These are phyloP conservation scores for Mariannaea elegans DNA, from an alignment of 2,329 filamentous ascomycete species.

Conservation along the genomic window DNA sequence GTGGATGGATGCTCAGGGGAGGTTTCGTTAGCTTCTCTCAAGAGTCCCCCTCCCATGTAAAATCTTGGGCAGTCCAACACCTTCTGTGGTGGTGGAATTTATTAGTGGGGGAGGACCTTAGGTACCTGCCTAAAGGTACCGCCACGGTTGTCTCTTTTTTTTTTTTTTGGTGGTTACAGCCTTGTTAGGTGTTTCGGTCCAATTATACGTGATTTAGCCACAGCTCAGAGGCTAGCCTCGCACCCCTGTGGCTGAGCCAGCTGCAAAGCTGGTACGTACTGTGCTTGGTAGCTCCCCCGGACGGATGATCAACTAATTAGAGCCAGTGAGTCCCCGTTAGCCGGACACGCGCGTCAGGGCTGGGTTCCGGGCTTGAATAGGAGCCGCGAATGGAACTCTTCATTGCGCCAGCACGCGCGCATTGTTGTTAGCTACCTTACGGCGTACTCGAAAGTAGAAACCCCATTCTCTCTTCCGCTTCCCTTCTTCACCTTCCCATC, in stretches of 20 bases:
- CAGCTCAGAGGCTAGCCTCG: neutral
- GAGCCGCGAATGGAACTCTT: conserved; percentile 13
- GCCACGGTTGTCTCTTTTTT: neutral
- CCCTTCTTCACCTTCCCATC: neutral
- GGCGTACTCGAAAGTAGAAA: no score
- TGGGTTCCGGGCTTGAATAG: no score
- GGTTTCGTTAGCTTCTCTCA: conserved; percentile 32
- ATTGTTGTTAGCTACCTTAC: conserved; percentile 4
- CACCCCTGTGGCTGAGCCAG: neutral
- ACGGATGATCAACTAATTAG: neutral
- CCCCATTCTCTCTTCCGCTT: no score
- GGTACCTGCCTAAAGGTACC: neutral
- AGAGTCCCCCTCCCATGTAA: conserved; percentile 27
- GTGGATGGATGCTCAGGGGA: conserved; percentile 25
- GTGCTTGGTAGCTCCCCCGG: no score
- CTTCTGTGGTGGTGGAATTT: conserved; percentile 39
- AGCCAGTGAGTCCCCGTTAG: no score
- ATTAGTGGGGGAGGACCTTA: conserved; percentile 25
- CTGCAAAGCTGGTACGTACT: neutral
- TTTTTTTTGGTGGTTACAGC: neutral
- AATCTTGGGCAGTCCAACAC: conserved; percentile 39
- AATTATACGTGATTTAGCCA: no score
- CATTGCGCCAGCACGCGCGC: conserved; percentile 3
- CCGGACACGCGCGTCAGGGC: no score
- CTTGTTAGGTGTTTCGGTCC: no score